phyloP scores from a whole-genome alignment of 2,329 filamentous ascomycete genomes.

The Fusarium hostae region DNA sequence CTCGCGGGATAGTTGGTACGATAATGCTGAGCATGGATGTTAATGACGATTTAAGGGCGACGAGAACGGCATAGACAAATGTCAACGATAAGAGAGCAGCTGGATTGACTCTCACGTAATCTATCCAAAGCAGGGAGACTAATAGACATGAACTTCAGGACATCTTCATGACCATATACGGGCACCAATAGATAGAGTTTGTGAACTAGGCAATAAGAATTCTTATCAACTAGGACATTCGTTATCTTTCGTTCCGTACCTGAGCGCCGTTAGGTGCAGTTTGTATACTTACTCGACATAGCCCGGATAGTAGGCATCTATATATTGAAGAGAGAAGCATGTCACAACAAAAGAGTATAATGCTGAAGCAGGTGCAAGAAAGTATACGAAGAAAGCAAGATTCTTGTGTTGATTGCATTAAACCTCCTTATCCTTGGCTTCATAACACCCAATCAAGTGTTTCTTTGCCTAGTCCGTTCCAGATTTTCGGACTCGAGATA shows the following conservation, averaged over 20 bases:
- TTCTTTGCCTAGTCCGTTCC: not conserved
- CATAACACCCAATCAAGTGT: not conserved
- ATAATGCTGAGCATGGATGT: not conserved
- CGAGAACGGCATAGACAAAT: not conserved
- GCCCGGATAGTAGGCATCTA: not conserved
- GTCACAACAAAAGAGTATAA: not conserved
- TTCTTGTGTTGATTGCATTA: slow-evolving; percentile 8
- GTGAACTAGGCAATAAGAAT: not conserved
- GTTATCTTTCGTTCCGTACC: not conserved
- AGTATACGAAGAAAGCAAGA: not conserved
- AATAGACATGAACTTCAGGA: not conserved
- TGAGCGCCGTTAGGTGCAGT: too few species aligned
- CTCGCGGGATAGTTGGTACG: too few species aligned
- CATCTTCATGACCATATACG: not conserved
- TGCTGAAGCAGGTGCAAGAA: not conserved
- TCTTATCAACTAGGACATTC: not conserved
- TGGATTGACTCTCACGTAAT: not conserved
- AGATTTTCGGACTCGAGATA: not conserved
- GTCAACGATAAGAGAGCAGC: not conserved
- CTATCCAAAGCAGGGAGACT: not conserved
- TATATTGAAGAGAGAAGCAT: not conserved
- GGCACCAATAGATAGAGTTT: not conserved
- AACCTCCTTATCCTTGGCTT: slow-evolving; percentile 6
- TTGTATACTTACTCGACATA: not conserved
- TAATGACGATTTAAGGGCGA: not conserved